Evolutionary conservation across 306 rosid genomes (phyloP).

Genomic region (Astragalus membranaceus): DNA sequence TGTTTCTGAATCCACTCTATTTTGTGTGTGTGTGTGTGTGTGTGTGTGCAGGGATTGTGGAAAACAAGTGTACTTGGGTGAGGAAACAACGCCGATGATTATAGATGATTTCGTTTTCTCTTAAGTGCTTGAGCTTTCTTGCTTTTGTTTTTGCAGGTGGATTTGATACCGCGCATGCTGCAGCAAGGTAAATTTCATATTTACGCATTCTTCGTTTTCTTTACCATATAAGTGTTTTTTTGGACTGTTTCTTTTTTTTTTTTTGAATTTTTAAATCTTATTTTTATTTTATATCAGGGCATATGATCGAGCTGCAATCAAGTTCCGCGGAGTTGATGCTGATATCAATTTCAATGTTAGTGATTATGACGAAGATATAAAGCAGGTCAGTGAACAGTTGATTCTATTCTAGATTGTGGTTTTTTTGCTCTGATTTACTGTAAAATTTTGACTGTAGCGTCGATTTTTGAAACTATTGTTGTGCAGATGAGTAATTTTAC

Average conservation of each 20-base stretch:
- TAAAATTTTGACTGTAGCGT: neutral
- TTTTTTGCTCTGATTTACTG: neutral
- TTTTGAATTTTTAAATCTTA: neutral
- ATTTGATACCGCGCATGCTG: slow-evolving; percentile 90
- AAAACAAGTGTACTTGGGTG: slow-evolving; percentile 93
- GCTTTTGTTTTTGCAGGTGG: slow-evolving; percentile 48
- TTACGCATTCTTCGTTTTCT: neutral
- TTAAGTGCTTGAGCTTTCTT: neutral
- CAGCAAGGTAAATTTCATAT: slow-evolving; percentile 54
- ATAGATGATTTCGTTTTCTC: neutral
- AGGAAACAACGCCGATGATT: slow-evolving; percentile 1
- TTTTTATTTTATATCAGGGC: slow-evolving; percentile 37
- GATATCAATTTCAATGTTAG: slow-evolving; percentile 78
- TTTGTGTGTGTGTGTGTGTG: neutral
- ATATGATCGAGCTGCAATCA: slow-evolving; percentile 94
- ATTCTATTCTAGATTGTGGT: neutral
- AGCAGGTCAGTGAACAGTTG: slow-evolving; percentile 44
- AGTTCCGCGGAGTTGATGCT: slow-evolving; percentile 82
- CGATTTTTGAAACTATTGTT: neutral
- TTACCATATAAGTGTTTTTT: neutral
- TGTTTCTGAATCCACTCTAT: slow-evolving; percentile 2
- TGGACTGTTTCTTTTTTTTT: neutral
- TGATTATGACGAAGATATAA: slow-evolving; percentile 78
- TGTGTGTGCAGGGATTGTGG: slow-evolving; percentile 71
- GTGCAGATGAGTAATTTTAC: slow-evolving; percentile 68